phyloP scores from a whole-genome alignment of 169 alveolate genomes.

The Amoebophrya sp. region DNA sequence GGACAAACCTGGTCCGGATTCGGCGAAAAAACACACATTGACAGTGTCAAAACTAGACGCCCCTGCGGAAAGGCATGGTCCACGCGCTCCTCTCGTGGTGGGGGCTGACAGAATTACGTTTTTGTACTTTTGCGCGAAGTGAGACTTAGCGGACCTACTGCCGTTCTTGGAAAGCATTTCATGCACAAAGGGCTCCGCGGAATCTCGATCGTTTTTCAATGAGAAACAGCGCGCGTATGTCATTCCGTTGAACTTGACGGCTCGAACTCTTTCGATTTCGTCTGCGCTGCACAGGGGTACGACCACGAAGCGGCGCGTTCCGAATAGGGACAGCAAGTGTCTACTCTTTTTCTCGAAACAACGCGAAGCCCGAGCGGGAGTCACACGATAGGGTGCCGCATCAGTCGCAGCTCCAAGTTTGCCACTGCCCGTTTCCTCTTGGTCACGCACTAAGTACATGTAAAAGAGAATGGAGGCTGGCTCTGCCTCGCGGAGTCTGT shows the following conservation, averaged over 20 bases:
- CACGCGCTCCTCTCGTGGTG: no score
- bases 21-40: not conserved
- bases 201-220: not conserved
- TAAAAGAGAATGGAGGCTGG: no score
- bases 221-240: not conserved
- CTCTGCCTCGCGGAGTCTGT: no score
- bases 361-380: not conserved
- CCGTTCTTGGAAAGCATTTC: not conserved
- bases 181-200: not conserved
- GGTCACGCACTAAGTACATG: no score
- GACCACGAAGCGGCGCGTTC: not conserved
- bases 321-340: not conserved
- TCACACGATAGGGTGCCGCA: no score
- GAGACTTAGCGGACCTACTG: not conserved
- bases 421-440: no score
- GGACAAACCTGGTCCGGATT: not conserved
- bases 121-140: not conserved
- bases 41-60: not conserved
- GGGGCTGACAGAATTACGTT: no score
- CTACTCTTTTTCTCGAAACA: not conserved
- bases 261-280: no score
- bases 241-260: not conserved
- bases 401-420: no score
- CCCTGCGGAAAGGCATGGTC: not conserved
- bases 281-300: not conserved